Conservation (phyloP, 305 asterid genomes). For the Solanum chacoense region DNA sequence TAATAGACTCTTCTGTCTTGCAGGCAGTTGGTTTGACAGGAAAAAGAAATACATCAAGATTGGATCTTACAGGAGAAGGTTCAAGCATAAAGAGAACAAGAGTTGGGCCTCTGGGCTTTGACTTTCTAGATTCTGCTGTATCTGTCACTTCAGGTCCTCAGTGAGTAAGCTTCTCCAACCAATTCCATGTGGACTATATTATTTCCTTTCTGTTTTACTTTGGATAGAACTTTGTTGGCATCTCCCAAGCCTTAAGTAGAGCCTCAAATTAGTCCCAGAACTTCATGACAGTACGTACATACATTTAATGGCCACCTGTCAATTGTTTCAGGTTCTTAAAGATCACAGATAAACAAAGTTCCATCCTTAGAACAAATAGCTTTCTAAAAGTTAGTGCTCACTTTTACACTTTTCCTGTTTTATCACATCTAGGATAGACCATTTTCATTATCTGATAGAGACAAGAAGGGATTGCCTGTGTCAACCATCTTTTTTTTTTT, state of each 20-base stretch:
- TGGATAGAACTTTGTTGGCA: neutral
- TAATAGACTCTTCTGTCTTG: conserved; percentile 1
- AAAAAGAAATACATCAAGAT: conserved; percentile 35
- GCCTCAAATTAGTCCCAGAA: neutral
- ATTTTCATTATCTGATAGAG: neutral
- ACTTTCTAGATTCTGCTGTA: conserved; percentile 87
- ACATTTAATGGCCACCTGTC: neutral
- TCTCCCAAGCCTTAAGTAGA: neutral
- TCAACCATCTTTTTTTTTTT: neutral
- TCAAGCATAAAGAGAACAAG: conserved; percentile 56
- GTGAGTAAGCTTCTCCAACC: conserved; percentile 92
- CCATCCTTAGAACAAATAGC: neutral
- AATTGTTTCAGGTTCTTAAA: neutral
- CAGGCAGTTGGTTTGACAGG: conserved; percentile 59
- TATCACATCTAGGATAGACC: neutral
- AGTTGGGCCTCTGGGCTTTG: conserved; percentile 91
- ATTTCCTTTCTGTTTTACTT: neutral
- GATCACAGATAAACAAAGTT: neutral
- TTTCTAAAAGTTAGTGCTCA: neutral
- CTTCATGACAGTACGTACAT: neutral
- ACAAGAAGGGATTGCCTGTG: neutral
- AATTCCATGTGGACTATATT: neutral
- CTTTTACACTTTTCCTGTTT: neutral
- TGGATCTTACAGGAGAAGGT: conserved; percentile 63
- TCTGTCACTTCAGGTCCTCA: conserved; percentile 67